Base-by-base conservation (phyloP, 208 protist genomes). In the Crithidia sp. region DNA sequence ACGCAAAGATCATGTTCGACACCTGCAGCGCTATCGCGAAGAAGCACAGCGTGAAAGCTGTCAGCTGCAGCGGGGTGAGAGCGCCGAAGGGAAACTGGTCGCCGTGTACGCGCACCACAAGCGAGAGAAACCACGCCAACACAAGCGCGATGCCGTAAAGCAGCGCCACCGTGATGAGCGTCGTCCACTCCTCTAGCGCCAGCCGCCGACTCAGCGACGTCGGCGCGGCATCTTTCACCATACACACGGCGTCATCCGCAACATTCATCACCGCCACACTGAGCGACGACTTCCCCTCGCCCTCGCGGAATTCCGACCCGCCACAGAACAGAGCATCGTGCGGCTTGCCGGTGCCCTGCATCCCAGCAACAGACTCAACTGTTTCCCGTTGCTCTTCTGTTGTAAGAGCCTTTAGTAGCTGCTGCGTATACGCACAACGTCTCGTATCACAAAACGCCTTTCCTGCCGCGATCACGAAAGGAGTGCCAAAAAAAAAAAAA, bases 51-150 rank as follows among this genome's bases (percentile, higher is more conserved):
- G 72, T 43, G 54, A 86, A 72, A 5, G 61, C 61, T 28, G 71
- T 73, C 8, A 76, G 67, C 62, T 84, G 82, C 45, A 69, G 19
- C n/a, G 63, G 47, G 13, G 82, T 82, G 44, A 87, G 79, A 16
- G 71, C 50, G 16, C 74, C 74, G 40, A 50, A 45, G 5, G 70
- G 64, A 63, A 77, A 83, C 13, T 65, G 16, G n/a, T 61, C 43
- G 43, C 12, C 9, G 47, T 76, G 60, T 28, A 67, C 45, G 54
- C 55, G 71, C 4, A 76, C 56, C 59, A 65, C 55, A 13, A 80
- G 63, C 57, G 60, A 75, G 12, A 74, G 40, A 7, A 78, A 17
- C 45, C 64, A 63, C 39, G 53, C 40, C 17, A 40, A 71, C 43
- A 64, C 74, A 16, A 74, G 50, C 50, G 66, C 40, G 13, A 79